Evolutionary conservation across 208 protist species (phyloP), one percentile per base, ranked within the genome.

Genomic region (Angomonas ambiguus): DNA sequence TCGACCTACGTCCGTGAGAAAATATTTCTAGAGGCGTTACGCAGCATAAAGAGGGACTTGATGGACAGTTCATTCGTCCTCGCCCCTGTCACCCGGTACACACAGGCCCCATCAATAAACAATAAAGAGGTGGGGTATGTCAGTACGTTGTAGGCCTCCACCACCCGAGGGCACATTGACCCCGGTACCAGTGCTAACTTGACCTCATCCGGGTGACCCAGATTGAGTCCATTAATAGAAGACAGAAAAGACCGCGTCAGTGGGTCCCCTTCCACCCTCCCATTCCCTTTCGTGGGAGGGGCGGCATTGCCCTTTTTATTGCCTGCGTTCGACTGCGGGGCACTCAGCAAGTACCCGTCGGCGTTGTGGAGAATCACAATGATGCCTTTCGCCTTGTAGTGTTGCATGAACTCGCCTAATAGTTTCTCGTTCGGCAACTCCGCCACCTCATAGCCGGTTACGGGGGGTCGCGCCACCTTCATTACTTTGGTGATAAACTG

Each of bases 401-500:
- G 71, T 33, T 80, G 72, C 48, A 92, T 66, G 69, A 83, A 94
- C 35, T 92, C 83, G 5, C 62, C 61, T 2, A 94, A 79, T 8
- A 92, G 72, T 25, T 79, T 83, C 51, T 94, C 88, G 56, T 91
- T 91, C 11, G 88, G 88, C 42, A 94, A 62, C 59, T 94, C 85
- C 0, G 85, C 80, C 42, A 94, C 85, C 62, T 94, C 88, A 66
- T 94, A 94, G n/a, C 88, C 88, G 0, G 74, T 72, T 5, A 75
- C 77, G 5, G 88, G 88, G 5, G 88, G 85, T 49, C 85, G 77
- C 22, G 79, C 74, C 13, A 92, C 79, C 45, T 85, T 84, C 38
- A 76, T 77, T 34, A 94, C 74, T 32, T 82, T 86, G 0, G 57
- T 77, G n/a, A 94, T 72, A 62, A 91, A 94, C 27, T 67, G 66